phyloP scores from a whole-genome alignment of 768 basidiomycete genomes.

The Lentinula sp. region DNA sequence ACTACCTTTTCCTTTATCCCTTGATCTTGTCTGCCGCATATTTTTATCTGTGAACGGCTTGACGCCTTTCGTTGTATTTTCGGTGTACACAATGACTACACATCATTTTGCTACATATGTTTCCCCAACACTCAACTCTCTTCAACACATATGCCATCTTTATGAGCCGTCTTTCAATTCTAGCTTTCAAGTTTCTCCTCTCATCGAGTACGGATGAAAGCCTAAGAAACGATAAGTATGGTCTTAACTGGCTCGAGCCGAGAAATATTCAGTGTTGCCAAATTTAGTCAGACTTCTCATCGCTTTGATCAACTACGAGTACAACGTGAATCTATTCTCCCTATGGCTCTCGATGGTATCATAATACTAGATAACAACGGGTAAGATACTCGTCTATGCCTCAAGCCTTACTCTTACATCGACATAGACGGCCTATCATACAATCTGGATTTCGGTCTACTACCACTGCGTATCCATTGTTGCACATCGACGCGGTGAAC shows the following conservation, averaged over 20 bases:
- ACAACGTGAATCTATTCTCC: neutral
- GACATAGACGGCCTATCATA: conserved; percentile 64
- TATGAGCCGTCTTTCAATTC: neutral
- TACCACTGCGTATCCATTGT: conserved; percentile 69
- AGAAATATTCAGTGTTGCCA: neutral
- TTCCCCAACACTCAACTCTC: neutral
- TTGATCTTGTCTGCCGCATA: neutral
- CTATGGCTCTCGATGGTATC: conserved; percentile 76
- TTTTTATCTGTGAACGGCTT: neutral
- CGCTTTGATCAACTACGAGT: neutral
- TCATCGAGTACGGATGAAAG: too few relatives aligned
- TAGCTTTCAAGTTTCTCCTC: neutral
- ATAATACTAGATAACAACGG: conserved; percentile 73
- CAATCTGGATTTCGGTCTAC: conserved; percentile 85
- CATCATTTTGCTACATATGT: neutral
- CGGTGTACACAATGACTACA: neutral
- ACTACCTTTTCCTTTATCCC: neutral
- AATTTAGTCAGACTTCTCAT: neutral
- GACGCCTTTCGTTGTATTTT: neutral
- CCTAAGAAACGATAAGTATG: neutral
- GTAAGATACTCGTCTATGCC: conserved; percentile 33
- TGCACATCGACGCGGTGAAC: conserved; percentile 85
- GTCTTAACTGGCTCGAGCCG: neutral
- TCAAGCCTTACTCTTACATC: neutral
- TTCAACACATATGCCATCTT: neutral